Evolutionary conservation across 192 early-diverging fungal genomes (phyloP).

Genomic region (Backusella luteola): DNA sequence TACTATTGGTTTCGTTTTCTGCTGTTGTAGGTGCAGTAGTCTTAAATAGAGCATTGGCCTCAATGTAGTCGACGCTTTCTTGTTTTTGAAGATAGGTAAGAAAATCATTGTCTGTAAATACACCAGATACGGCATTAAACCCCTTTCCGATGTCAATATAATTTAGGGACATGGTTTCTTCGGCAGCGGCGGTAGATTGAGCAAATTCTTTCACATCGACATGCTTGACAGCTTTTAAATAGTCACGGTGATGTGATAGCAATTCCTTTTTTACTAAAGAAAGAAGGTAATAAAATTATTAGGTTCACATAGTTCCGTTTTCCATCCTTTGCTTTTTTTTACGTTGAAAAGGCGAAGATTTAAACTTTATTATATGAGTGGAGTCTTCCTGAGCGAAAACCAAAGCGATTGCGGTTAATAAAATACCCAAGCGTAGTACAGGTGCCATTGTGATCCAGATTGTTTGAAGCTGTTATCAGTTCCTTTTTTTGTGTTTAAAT

Average conservation of each 20-base stretch:
- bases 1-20: not conserved
- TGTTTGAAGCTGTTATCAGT: not conserved
- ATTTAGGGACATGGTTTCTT: slow-evolving; percentile 10
- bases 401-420: not conserved
- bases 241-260: slow-evolving; percentile 8
- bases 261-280: slow-evolving; percentile 12
- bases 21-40: not conserved
- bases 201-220: not conserved
- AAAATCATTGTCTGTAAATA: slow-evolving; percentile 24
- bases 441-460: not conserved
- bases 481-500: not conserved
- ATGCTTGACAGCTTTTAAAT: not conserved
- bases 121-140: slow-evolving; percentile 26
- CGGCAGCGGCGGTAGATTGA: not conserved
- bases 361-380: slow-evolving; percentile 38
- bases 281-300: not conserved
- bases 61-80: slow-evolving; percentile 24
- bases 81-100: slow-evolving; percentile 16
- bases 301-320: not conserved
- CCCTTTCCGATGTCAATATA: slow-evolving; percentile 4
- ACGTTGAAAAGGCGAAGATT: slow-evolving; percentile 3
- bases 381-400: slow-evolving; percentile 12
- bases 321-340: not conserved
- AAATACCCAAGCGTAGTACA: not conserved
- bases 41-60: slow-evolving; percentile 20